These are phyloP conservation scores for Kalaharituber pfeilii DNA, from an alignment of 2,329 filamentous ascomycete genomes.

Conservation along the genomic window DNA sequence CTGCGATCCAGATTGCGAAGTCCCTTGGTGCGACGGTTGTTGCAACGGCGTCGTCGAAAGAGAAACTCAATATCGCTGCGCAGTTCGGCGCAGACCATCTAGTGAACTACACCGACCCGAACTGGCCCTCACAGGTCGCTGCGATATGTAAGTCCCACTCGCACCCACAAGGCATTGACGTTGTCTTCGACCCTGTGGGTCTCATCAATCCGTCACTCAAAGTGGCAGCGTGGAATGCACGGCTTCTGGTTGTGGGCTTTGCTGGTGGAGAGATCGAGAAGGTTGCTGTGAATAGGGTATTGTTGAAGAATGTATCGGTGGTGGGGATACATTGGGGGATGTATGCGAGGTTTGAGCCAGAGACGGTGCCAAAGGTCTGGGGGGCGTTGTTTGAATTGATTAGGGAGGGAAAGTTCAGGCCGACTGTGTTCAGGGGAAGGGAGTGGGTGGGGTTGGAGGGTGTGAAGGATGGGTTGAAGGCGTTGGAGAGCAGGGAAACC, in stretches of 20 bases:
- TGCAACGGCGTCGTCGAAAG: constrained; percentile 65
- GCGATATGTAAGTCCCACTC: constrained; percentile 54
- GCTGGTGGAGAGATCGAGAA: constrained; percentile 77
- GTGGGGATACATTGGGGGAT: constrained; percentile 86
- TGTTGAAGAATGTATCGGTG: constrained; percentile 82
- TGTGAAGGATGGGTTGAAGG: constrained; percentile 55
- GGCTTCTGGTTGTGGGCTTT: constrained; percentile 76
- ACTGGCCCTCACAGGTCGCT: constrained; percentile 48
- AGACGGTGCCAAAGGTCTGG: constrained; percentile 59
- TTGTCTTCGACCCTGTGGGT: constrained; percentile 89
- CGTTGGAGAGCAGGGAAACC: constrained; percentile 61
- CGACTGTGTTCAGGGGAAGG: background rate
- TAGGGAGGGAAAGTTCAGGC: background rate
- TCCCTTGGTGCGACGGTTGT: constrained; percentile 84
- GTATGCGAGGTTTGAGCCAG: constrained; percentile 56
- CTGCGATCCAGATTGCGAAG: constrained; percentile 86
- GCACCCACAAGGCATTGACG: constrained; percentile 53
- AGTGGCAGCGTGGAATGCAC: constrained; percentile 84
- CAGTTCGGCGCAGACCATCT: constrained; percentile 71
- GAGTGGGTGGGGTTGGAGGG: background rate
- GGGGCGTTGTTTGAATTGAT: constrained; percentile 56
- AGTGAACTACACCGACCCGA: constrained; percentile 52
- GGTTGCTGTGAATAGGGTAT: constrained; percentile 75
- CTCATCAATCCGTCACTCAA: constrained; percentile 75
- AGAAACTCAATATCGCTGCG: constrained; percentile 64